Evolutionary conservation across 352 stramenopile genomes (phyloP).

Genomic region (Globisporangium parvum): DNA sequence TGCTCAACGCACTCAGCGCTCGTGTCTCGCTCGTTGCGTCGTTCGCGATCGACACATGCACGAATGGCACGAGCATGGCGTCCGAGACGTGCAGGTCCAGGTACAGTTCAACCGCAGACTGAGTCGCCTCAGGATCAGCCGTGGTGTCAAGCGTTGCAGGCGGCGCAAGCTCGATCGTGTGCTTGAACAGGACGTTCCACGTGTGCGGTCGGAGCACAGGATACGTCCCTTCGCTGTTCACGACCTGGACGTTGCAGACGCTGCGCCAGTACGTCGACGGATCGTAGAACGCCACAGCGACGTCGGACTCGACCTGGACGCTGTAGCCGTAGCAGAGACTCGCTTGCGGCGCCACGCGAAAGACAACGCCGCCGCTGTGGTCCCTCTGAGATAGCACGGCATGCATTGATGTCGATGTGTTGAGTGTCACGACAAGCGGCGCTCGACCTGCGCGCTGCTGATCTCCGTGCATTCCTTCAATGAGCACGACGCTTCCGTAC

Average conservation of each 20-base stretch:
- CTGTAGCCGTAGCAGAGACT: constrained; percentile 49
- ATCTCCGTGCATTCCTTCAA: constrained; percentile 26
- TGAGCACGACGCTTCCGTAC: constrained; percentile 36
- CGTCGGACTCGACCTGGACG: constrained; percentile 42
- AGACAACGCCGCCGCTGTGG: constrained; percentile 19
- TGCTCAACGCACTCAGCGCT: constrained; percentile 26
- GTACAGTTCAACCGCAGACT: constrained; percentile 24
- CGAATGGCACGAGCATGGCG: constrained; percentile 27
- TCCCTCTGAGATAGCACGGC: constrained; percentile 20
- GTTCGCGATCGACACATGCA: constrained; percentile 49
- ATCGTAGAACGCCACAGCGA: constrained; percentile 33
- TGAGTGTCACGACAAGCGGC: constrained; percentile 11
- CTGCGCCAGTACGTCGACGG: constrained; percentile 43
- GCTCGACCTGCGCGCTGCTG: constrained; percentile 17
- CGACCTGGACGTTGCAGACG: constrained; percentile 32
- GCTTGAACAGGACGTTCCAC: constrained; percentile 65
- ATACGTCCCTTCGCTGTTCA: constrained; percentile 40
- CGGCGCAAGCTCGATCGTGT: constrained; percentile 33
- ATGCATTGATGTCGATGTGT: constrained; percentile 26
- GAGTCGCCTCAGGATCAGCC: not conserved
- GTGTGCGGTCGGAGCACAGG: constrained; percentile 31
- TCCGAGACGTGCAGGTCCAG: constrained; percentile 62
- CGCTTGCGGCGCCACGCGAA: constrained; percentile 41
- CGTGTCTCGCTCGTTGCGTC: constrained; percentile 30
- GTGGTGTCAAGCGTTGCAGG: not conserved